Evolutionary conservation across 331 rosid species (phyloP), one percentile per base, ranked within the genome.

Genomic region (Rhamnella rubrinervis): DNA sequence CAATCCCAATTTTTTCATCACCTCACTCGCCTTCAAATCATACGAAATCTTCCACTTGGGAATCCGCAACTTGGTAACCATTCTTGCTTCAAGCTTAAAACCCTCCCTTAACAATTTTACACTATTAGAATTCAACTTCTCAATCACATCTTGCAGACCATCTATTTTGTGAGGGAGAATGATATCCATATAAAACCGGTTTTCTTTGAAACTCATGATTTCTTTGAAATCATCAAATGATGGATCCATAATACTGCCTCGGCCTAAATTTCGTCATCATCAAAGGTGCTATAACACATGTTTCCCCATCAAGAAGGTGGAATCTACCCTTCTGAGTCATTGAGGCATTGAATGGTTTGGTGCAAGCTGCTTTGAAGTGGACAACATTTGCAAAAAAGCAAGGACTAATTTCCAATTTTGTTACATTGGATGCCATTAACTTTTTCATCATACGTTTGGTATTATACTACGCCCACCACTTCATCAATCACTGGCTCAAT

Each of bases 361-460:
- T 11, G 78, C 82, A 77, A 10, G 70, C 8, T 41, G 74, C 74
- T 53, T 67, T 77, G 53, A 71, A 72, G 44, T 55, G 60, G 4
- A 72, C 50, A 28, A 71, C 74, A 61, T 53, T 67, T 5, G 25
- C 70, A 31, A 78, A 53, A 35, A 63, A 21, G 1, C 70, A 39
- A 0, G 66, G 66, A 12, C 4, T 26, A 26, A 18, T 20, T 2
- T 9, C 6, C 21, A 39, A 71, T 44, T 2, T 4, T 4, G 2
- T 6, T 0, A 0, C 31, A 26, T 15, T 56, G 57, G 20, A 23
- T 12, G 63, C 56, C 66, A 70, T 23, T 23, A 23, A 23, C 23
- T 23, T 23, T 23, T 23, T 23, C 23, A 23, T 23, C 23, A 23
- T 23, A 23, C 23, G 23, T 23, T 23, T 23, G 0, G 23, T 23